Percentiles rank a stretch among this genome's conserved stretches.
Conservation (phyloP, 345 rosid species). For the Sisymbrium irio region DNA sequence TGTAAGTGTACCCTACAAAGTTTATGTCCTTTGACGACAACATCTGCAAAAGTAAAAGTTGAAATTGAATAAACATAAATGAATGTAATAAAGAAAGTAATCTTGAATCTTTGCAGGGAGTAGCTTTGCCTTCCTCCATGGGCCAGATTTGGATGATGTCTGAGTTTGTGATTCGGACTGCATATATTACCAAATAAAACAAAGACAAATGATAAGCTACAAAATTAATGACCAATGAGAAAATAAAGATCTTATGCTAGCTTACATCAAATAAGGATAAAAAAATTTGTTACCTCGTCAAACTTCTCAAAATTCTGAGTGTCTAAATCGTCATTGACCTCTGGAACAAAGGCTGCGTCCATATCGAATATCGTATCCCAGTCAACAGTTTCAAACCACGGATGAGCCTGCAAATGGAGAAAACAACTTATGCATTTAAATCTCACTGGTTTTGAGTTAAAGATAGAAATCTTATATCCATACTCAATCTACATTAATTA, state of each 20-base stretch:
- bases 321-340: conserved; percentile 89
- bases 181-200: conserved; percentile 17
- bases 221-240: not conserved
- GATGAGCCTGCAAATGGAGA: conserved; percentile 64
- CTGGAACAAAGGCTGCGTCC: conserved; percentile 97
- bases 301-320: conserved; percentile 96
- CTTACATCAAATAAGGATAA: not conserved
- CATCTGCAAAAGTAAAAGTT: conserved; percentile 49
- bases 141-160: conserved; percentile 57
- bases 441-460: not conserved
- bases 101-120: not conserved
- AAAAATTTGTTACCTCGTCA: conserved; percentile 62
- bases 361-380: conserved; percentile 83
- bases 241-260: not conserved
- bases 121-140: conserved; percentile 80
- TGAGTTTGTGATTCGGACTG: conserved; percentile 50
- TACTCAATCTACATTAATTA: too few relatives aligned
- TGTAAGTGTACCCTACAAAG: conserved; percentile 87
- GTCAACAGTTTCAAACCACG: conserved; percentile 69
- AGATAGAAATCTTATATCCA: not conserved
- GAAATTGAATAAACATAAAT: not conserved
- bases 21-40: conserved; percentile 76
- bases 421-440: not conserved
- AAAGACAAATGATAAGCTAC: not conserved
- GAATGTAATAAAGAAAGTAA: not conserved